Evolutionary conservation across 225 moss, liverwort and hornwort species (phyloP), one percentile per base, ranked within the genome.

Genomic region (Asterella californica): DNA sequence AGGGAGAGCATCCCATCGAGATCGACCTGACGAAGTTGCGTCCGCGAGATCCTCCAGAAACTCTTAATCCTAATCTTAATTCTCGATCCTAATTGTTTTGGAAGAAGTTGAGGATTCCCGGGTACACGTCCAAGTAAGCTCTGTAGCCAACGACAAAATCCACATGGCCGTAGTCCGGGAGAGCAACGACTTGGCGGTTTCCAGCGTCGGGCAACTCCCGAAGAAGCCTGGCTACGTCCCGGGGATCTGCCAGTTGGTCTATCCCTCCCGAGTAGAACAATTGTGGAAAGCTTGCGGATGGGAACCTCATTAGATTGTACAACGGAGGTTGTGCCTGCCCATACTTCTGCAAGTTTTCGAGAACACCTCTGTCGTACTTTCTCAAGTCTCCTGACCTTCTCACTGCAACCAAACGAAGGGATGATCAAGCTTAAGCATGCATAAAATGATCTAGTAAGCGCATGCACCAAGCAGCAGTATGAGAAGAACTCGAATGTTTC

Each of bases 111-210:
- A 81, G 0, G 6, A 86, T 18, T 1, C 10, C 25, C 2, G 83
- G 81, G 55, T 78, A 86, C 5, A 86, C 59, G 42, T 86, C 86
- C 10, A 76, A 1, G n/a, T 70, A 36, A 6, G 86, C 75, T 46
- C 54, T 45, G 10, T 42, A 5, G 4, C 86, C 81, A 5, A 83
- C 9, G 18, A 81, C 27, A 11, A 83, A 76, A 67, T 86, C 86
- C 27, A 70, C 77, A 81, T 86, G 86, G 34, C 86, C 86, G 65
- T 86, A 86, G 18, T 79, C 29, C 53, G 81, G 74, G 46, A 86
- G 47, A 33, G 9, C 57, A 2, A 68, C 47, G 19, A 72, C 75
- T 50, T 78, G 60, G 54, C 66, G n/a, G 38, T 54, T 50, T 7
- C 46, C 72, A 19, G 45, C 46, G 47, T 46, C 65, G 0, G 86